Evolutionary conservation across 495 filamentous ascomycete genomes (phyloP), one percentile per base, ranked within the genome.

Genomic region (Trypethelium eluteriae): DNA sequence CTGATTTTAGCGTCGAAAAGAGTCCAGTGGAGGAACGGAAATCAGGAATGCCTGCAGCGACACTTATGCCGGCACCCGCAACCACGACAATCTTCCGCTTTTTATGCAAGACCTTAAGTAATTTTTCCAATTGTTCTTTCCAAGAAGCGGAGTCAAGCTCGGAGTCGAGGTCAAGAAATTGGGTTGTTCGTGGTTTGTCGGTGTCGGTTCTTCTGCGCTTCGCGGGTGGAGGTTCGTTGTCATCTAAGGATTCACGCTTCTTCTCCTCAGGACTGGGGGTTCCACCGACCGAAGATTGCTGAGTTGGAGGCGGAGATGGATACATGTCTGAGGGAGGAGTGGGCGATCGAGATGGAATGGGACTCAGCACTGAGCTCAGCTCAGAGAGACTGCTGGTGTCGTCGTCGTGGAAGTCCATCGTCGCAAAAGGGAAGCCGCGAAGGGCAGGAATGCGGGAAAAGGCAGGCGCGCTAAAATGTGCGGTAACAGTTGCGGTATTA

Each of bases 1-100:
- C 87, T 62, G 85, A 87, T 35, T 88, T 86, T 39, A 96, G 80
- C 16, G 87, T 89, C 62, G 85, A 86, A 77, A 98, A 98, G 2
- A 98, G 83, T 34, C 94, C 94, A 67, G 84, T 87, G 0, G 87
- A 85, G 3, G 94, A 98, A 69, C 94, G 91, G 74, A 98, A 98
- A 74, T 98, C 94, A 75, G 95, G 95, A 71, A 98, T 94, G 64
- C 94, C 94, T 69, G 94, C 95, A 57, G 92, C 91, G 14, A 95
- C 93, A 44, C 94, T 98, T 68, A 98, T 98, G 63, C 94, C 94
- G 39, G 94, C 94, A 62, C 94, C 94, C 39, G 93, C 93, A 76
- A 98, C 90, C 50, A 96, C 91, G 25, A 98, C 91, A 71, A 98
- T 96, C 79, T 96, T 97, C 76, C 89, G 88, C 78, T 92, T 94